Percentiles rank a stretch among this genome's conserved stretches.
phyloP scores from a whole-genome alignment of 1,284 basidiomycete species.

The Cronartium quercuum region DNA sequence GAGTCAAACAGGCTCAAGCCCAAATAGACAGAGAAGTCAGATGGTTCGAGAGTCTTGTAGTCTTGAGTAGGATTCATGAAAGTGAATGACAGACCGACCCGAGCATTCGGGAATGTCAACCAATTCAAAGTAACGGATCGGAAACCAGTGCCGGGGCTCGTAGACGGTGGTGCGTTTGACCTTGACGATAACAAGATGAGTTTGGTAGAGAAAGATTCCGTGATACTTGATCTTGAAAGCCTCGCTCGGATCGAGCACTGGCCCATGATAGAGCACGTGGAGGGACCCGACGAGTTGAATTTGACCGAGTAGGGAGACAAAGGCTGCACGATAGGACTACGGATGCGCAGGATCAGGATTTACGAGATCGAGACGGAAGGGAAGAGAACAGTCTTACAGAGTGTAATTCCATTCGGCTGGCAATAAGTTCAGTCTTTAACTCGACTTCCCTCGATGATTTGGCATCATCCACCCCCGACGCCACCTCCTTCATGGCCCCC shows the following conservation, averaged over 20 bases:
- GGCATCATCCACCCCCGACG: constrained; percentile 56
- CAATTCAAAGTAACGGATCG: constrained; percentile 52
- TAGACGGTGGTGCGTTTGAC: constrained; percentile 64
- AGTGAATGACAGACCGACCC: neutral
- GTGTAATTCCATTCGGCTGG: constrained; percentile 39
- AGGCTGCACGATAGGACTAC: constrained; percentile 51
- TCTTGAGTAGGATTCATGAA: neutral
- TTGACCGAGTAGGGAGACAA: constrained; percentile 64
- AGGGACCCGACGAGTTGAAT: constrained; percentile 72
- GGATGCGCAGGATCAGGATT: neutral
- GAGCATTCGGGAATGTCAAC: constrained; percentile 43
- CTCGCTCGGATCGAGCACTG: constrained; percentile 44
- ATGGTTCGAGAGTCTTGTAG: neutral
- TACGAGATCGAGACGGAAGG: neutral
- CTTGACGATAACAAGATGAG: constrained; percentile 79
- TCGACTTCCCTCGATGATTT: constrained; percentile 58
- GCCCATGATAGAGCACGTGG: constrained; percentile 65
- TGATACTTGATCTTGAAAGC: constrained; percentile 72
- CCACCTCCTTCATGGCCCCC: constrained; percentile 60
- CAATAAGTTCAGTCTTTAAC: constrained; percentile 59
- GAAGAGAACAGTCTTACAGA: constrained; percentile 21
- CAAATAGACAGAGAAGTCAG: neutral
- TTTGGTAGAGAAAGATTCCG: constrained; percentile 77
- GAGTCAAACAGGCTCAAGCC: neutral
- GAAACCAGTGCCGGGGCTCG: constrained; percentile 79